Conservation (phyloP, 805 yeast genomes). For the Myxozyma monticola region DNA sequence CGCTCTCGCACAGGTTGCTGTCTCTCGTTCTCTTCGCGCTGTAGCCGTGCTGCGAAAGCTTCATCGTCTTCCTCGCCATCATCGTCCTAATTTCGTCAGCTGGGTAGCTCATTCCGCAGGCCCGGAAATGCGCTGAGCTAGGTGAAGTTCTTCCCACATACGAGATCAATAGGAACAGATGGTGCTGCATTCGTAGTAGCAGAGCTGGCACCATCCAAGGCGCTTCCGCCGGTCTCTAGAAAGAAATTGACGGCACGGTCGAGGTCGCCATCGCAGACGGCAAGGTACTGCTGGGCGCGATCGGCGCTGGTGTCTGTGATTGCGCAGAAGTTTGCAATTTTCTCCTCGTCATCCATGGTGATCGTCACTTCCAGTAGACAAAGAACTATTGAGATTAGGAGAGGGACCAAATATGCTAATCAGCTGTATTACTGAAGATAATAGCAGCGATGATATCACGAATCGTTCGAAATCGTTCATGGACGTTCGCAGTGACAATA, state of each 20-base stretch:
- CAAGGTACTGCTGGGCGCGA: slow-evolving; percentile 73
- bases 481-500: not conserved
- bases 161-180: not conserved
- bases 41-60: slow-evolving; percentile 33
- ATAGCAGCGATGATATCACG: not conserved
- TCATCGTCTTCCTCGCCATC: slow-evolving; percentile 25
- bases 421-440: too few relatives aligned
- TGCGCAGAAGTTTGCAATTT: slow-evolving; percentile 73
- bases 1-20: slow-evolving; percentile 64
- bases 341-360: slow-evolving; percentile 41
- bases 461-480: too few relatives aligned
- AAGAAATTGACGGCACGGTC: slow-evolving; percentile 83
- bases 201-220: slow-evolving; percentile 26
- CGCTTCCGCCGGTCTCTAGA: slow-evolving; percentile 57
- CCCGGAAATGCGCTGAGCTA: not conserved
- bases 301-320: slow-evolving; percentile 74
- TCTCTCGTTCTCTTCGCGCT: slow-evolving; percentile 34
- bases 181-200: not conserved
- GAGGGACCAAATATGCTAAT: too few relatives aligned
- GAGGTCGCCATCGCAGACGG: slow-evolving; percentile 71
- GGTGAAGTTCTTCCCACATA: not conserved
- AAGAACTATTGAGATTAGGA: too few relatives aligned
- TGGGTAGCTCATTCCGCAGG: not conserved
- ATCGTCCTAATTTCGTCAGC: not conserved
- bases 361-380: too few relatives aligned